Percentiles rank a stretch among this genome's conserved stretches.
These are phyloP conservation scores for Alternaria arborescens DNA, from an alignment of 2,329 filamentous ascomycete genomes.

Conservation along the genomic window DNA sequence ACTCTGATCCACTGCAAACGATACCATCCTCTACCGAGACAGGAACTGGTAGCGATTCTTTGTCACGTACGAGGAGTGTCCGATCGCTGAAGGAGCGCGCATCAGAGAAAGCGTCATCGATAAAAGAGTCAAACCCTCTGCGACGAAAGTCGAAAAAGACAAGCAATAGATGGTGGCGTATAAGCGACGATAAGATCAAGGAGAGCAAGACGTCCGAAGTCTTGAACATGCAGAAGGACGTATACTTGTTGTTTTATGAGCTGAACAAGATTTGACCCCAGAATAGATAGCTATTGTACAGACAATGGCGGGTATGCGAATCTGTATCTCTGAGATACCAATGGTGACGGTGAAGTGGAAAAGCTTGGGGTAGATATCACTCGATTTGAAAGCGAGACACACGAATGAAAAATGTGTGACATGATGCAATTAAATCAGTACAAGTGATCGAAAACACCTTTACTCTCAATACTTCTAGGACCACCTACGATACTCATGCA, in stretches of 20 bases:
- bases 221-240: slow-evolving; percentile 90
- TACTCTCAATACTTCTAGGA: neutral
- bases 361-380: neutral
- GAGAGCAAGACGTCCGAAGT: slow-evolving; percentile 94
- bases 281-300: neutral
- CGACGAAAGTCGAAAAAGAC: slow-evolving; percentile 66
- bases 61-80: slow-evolving; percentile 38
- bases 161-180: slow-evolving; percentile 91
- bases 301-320: neutral
- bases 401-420: neutral
- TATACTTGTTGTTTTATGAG: slow-evolving; percentile 97
- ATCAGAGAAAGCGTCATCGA: slow-evolving; percentile 42
- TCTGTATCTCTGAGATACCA: neutral
- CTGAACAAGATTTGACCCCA: slow-evolving; percentile 62
- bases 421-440: neutral
- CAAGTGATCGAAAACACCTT: no score
- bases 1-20: slow-evolving; percentile 32
- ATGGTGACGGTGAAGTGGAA: neutral
- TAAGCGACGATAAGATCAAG: slow-evolving; percentile 96
- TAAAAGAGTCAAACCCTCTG: slow-evolving; percentile 56
- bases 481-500: neutral
- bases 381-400: slow-evolving; percentile 1
- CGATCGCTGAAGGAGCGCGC: slow-evolving; percentile 47
- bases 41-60: slow-evolving; percentile 23
- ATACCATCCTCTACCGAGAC: slow-evolving; percentile 23